These are phyloP conservation scores for Neopestalotiopsis rosae DNA, from an alignment of 2,329 filamentous ascomycete species.

Conservation along the genomic window DNA sequence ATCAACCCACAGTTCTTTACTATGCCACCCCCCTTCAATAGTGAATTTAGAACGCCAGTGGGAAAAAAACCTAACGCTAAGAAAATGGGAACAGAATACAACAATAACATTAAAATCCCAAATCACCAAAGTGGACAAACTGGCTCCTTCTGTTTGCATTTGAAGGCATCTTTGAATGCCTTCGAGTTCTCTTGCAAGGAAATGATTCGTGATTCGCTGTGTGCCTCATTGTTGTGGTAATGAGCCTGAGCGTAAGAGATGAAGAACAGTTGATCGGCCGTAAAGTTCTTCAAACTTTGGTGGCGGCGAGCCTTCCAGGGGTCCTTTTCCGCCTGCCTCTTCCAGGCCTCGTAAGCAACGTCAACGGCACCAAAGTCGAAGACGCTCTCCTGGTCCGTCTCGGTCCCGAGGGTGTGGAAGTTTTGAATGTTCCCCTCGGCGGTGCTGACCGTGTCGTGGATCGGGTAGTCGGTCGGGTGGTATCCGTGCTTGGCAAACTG, in stretches of 20 bases:
- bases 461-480: slow-evolving; percentile 58
- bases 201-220: not conserved
- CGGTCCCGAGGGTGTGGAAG: slow-evolving; percentile 61
- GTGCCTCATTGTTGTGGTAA: slow-evolving; percentile 45
- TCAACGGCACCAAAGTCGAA: slow-evolving; percentile 72
- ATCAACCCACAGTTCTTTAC: too few species aligned
- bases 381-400: slow-evolving; percentile 74
- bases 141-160: not conserved
- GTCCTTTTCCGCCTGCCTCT: slow-evolving; percentile 57
- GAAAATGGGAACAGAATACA: not conserved
- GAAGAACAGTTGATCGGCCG: slow-evolving; percentile 74
- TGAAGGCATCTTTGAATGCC: slow-evolving; percentile 6
- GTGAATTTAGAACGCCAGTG: too few species aligned
- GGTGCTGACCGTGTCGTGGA: slow-evolving; percentile 42
- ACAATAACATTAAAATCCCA: not conserved
- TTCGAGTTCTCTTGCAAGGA: not conserved
- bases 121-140: slow-evolving; percentile 7
- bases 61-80: too few species aligned
- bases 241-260: slow-evolving; percentile 67
- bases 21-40: too few species aligned
- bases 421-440: slow-evolving; percentile 21
- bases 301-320: slow-evolving; percentile 53
- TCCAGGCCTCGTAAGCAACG: slow-evolving; percentile 70
- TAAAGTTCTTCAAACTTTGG: slow-evolving; percentile 62
- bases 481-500: slow-evolving; percentile 61